Evolutionary conservation across 768 basidiomycete species (phyloP).

Genomic region (Strobilomyces echinocephalus): DNA sequence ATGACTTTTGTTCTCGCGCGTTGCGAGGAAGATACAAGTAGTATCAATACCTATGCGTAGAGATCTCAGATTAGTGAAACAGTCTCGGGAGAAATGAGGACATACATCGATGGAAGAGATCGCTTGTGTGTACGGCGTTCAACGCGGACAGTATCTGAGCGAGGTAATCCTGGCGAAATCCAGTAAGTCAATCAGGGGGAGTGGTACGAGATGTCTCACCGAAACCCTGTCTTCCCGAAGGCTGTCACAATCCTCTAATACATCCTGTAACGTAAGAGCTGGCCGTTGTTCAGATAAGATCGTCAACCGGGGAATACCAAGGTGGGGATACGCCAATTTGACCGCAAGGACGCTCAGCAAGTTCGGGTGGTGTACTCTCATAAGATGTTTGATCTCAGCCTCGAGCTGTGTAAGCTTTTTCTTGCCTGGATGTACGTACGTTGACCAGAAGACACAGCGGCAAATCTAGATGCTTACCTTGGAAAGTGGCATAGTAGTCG

Average conservation of each 20-base stretch:
- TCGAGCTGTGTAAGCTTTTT: constrained; percentile 70
- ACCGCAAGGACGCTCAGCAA: constrained; percentile 65
- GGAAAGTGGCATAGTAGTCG: constrained; percentile 60
- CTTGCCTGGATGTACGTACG: constrained; percentile 36
- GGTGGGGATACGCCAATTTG: constrained; percentile 52
- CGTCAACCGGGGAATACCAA: constrained; percentile 49
- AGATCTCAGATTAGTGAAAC: not conserved
- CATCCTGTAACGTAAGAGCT: constrained; percentile 59
- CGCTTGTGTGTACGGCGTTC: constrained; percentile 58
- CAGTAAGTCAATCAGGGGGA: not conserved
- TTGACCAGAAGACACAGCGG: not conserved
- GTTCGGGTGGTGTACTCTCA: constrained; percentile 56
- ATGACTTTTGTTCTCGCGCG: constrained; percentile 45
- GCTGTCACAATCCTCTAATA: constrained; percentile 72
- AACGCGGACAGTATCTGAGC: constrained; percentile 67
- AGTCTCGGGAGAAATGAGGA: not conserved
- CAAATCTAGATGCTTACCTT: constrained; percentile 38
- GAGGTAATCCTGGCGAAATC: constrained; percentile 59
- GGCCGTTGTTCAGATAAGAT: constrained; percentile 73
- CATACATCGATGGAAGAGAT: constrained; percentile 67
- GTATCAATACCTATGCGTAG: constrained; percentile 46
- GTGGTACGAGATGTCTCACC: constrained; percentile 36
- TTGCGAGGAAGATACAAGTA: constrained; percentile 57
- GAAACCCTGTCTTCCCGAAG: constrained; percentile 68
- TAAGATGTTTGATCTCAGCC: constrained; percentile 58